Evolutionary conservation across 2,329 filamentous ascomycete genomes (phyloP), one percentile per base, ranked within the genome.

Genomic region (Epichloe festucae): DNA sequence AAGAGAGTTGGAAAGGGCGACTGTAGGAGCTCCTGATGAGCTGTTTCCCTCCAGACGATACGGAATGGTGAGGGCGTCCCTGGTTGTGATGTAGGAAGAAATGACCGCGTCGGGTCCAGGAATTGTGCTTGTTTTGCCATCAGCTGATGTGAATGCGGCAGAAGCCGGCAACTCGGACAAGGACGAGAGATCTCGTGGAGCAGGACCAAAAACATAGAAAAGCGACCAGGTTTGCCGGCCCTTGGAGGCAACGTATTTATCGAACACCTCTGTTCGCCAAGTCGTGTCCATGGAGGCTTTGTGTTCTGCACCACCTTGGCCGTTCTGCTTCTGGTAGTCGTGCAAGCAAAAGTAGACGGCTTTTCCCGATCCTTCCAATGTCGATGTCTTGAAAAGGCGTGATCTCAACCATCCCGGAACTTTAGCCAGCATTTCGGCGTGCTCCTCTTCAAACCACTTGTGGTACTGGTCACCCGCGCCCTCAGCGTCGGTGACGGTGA

Each of bases 1-100:
- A 48, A 95, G 82, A 1, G 85, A 90, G 72, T 94, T 94, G 67
- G 76, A 77, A 58, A 90, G 84, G 19, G 88, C 81, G 11, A 95
- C 73, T 0, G 85, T 77, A 0, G 88, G 88, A 0, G 87, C 85
- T 19, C 76, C 63, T 0, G 82, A 78, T 35, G 82, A 74, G 0
- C 78, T 60, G 56, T 78, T 85, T 51, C 89, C 89, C 65, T 93
- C 86, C 2, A 95, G 75, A 14, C 81, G 77, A 68, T 88, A 95
- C 0, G 81, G 80, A 14, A 94, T 76, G 2, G 70, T 64, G 5
- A 89, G 80, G 1, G 80, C 81, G 60, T 94, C 88, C 0, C 72
- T 61, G 0, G 84, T 81, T 0, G 81, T 84, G 56, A 90, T 69
- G 58, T 78, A 86, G 0, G 86, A 89, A 54, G 78, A 70, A 54